phyloP scores from a whole-genome alignment of 805 yeast species.

The Starmerella scarabaei region DNA sequence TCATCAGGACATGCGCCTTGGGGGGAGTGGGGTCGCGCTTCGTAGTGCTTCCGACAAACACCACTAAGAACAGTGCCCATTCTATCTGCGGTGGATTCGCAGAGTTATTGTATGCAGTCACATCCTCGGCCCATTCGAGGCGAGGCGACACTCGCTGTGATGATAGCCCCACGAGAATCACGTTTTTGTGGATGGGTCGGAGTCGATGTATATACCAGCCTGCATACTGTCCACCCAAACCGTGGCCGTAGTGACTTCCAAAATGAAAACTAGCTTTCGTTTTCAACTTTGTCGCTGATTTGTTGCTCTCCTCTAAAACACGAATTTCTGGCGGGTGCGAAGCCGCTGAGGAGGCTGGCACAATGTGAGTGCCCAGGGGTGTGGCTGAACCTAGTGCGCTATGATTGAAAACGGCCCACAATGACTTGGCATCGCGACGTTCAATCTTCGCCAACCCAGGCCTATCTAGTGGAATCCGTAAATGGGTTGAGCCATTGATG shows the following conservation, averaged over 20 bases:
- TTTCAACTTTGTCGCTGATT: slow-evolving; percentile 3
- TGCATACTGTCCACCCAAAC: not conserved
- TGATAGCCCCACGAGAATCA: slow-evolving; percentile 4
- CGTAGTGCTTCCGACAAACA: slow-evolving; percentile 12
- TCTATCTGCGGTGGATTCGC: not conserved
- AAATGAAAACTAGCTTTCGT: slow-evolving; percentile 9
- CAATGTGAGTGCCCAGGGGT: not conserved
- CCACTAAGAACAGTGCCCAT: slow-evolving; percentile 13
- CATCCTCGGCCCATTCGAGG: slow-evolving; percentile 1
- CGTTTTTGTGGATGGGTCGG: slow-evolving; percentile 4
- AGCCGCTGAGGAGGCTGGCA: not conserved
- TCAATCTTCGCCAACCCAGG: slow-evolving; percentile 7
- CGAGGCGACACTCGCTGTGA: not conserved
- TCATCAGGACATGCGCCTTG: slow-evolving; percentile 2
- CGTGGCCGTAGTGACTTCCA: not conserved
- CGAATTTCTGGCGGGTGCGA: slow-evolving; percentile 8
- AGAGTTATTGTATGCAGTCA: not conserved
- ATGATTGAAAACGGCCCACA: slow-evolving; percentile 11
- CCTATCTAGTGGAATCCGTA: slow-evolving; percentile 7
- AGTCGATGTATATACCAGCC: slow-evolving; percentile 7
- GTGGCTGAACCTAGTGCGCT: not conserved
- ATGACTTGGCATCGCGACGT: slow-evolving; percentile 9
- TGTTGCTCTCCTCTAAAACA: slow-evolving; percentile 16
- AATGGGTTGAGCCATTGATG: not conserved
- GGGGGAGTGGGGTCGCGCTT: slow-evolving; percentile 11